Evolutionary conservation across 805 yeast genomes (phyloP), one percentile per base, ranked within the genome.

Genomic region (Cyberlindnera saturnus): DNA sequence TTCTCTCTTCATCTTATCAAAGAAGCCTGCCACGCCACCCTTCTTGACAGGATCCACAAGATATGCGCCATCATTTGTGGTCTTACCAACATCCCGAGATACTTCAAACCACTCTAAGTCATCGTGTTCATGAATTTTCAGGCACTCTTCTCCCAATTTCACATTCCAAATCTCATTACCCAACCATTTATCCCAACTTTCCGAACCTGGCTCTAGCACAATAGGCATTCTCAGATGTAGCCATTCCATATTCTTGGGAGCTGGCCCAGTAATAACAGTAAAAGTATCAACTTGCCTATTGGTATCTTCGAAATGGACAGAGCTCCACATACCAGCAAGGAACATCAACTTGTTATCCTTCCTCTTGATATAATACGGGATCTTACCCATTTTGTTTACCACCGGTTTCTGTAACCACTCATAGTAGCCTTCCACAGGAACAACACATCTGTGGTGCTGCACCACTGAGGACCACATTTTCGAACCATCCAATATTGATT

Each of bases 181-280:
- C 31, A 88, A 61, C 96, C 96, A 90, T 4, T 57, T 53, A 5
- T 71, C 58, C 75, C 90, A 79, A 34, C 71, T 75, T n/a, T 65
- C 51, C 0, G 79, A 62, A 0, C 75, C 79, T 0, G 87, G 86
- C 26, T 67, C 71, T 6, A 88, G 43, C 13, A 87, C 71, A 2
- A 84, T 67, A 0, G 97, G 97, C 79, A 87, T 86, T 20, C 97
- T 68, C 1, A 66, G 62, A 59, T 90, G 96, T 3, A 90, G 61
- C 85, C 88, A 82, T 35, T 66, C 61, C 48, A 89, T 49, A 37
- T 74, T 74, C 32, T 70, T 61, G 0, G 81, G 74, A 0, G 95
- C 91, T 1, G 77, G 75, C 0, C 85, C 83, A 0, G 97, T 90
- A 1, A 87, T 70, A 1, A 90, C 77, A 0, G 95, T 78, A 52